phyloP scores from a whole-genome alignment of 306 rosid species.

The Quillaja saponaria region DNA sequence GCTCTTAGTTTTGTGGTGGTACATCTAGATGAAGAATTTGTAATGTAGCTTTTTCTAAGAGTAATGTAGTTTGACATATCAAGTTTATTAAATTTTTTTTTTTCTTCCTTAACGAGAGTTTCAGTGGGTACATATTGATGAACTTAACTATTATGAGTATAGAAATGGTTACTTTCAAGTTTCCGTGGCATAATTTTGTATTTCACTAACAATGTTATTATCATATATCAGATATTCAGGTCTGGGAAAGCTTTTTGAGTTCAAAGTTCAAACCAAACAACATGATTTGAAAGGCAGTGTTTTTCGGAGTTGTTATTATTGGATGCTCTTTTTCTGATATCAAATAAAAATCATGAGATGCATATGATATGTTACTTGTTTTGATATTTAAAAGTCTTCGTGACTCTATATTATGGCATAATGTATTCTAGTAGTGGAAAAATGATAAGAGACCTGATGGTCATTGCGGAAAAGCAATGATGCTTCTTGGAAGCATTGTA shows the following conservation, averaged over 20 bases:
- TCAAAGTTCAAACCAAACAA: not conserved
- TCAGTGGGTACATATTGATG: constrained; percentile 34
- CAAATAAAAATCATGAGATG: not conserved
- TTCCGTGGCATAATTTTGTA: constrained; percentile 13
- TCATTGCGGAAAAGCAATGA: too few relatives aligned
- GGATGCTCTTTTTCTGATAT: not conserved
- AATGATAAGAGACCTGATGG: too few relatives aligned
- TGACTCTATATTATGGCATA: too few relatives aligned
- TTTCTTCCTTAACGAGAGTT: constrained; percentile 6
- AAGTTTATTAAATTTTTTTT: constrained; percentile 9
- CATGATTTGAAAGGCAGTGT: too few relatives aligned
- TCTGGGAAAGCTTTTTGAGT: constrained; percentile 8
- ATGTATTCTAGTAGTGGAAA: too few relatives aligned
- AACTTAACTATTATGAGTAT: constrained; percentile 18
- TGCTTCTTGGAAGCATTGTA: not conserved
- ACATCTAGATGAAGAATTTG: constrained; percentile 24
- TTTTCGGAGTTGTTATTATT: not conserved
- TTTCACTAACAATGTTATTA: constrained; percentile 17
- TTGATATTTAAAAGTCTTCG: not conserved
- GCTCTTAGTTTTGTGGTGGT: constrained; percentile 14
- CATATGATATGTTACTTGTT: not conserved
- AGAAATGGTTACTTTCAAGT: constrained; percentile 15
- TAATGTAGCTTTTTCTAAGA: constrained; percentile 27
- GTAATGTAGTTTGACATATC: constrained; percentile 23
- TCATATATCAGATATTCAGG: not conserved